These are phyloP conservation scores for Lactifluus rugatus DNA, from an alignment of 768 basidiomycete genomes.

Conservation along the genomic window DNA sequence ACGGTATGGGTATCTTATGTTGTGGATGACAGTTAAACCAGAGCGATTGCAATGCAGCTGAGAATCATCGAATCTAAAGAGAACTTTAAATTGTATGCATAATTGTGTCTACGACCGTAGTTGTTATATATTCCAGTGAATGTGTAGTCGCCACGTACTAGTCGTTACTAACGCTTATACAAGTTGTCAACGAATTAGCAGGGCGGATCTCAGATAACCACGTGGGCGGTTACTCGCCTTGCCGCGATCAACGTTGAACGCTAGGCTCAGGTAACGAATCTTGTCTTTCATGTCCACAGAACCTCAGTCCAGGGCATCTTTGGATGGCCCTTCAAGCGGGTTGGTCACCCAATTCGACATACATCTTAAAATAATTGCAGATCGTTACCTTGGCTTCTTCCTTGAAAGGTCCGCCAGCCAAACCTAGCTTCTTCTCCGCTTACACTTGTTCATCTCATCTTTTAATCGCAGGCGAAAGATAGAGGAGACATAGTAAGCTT, in stretches of 20 bases:
- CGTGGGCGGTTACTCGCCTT: not conserved
- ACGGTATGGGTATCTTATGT: not conserved
- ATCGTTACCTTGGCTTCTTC: conserved; percentile 79
- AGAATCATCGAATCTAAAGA: not conserved
- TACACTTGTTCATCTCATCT: conserved; percentile 6
- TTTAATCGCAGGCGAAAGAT: conserved; percentile 64
- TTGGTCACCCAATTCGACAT: conserved; percentile 64
- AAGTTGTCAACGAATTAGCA: too few relatives aligned
- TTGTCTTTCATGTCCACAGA: conserved; percentile 8
- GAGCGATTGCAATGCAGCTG: not conserved
- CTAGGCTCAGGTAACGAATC: not conserved
- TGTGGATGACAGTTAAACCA: not conserved
- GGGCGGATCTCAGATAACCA: conserved; percentile 8
- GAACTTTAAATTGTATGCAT: not conserved
- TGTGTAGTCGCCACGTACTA: too few relatives aligned
- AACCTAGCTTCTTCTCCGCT: conserved; percentile 13
- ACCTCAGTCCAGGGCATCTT: conserved; percentile 10
- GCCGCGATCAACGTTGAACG: not conserved
- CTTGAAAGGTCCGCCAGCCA: conserved; percentile 58
- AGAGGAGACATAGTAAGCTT: conserved; percentile 72
- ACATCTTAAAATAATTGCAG: conserved; percentile 56
- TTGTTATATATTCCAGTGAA: too few relatives aligned
- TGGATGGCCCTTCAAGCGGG: conserved; percentile 22
- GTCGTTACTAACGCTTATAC: too few relatives aligned
- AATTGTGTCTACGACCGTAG: not conserved